Conservation (phyloP, 164 flowering plant genomes). For the Euptelea pleiosperma region DNA sequence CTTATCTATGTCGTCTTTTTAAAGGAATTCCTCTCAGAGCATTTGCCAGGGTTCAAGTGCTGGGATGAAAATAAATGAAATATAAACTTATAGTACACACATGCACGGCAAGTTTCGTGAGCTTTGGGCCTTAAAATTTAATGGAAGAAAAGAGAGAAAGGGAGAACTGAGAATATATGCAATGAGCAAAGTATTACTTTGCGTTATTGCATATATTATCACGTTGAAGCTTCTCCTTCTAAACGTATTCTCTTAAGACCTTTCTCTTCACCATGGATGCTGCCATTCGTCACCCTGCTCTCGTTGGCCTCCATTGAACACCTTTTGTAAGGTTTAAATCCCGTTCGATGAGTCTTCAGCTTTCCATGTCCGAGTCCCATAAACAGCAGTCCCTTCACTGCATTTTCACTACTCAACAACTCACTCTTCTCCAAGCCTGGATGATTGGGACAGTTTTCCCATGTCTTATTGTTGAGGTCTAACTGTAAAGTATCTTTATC, state of each 20-base stretch:
- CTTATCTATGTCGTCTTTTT: not conserved
- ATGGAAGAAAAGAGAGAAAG: constrained; percentile 11
- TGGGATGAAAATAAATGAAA: constrained; percentile 13
- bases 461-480: constrained; percentile 44
- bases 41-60: constrained; percentile 1
- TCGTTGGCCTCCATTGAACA: constrained; percentile 81
- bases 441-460: constrained; percentile 21
- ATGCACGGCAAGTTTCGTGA: constrained; percentile 40
- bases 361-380: constrained; percentile 50
- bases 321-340: constrained; percentile 95
- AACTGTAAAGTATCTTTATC: constrained; percentile 21
- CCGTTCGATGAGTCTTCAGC: constrained; percentile 53
- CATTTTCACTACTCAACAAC: constrained; percentile 8
- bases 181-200: constrained; percentile 26
- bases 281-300: constrained; percentile 26
- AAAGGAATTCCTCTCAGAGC: not conserved
- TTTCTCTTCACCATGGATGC: constrained; percentile 54
- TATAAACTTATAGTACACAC: constrained; percentile 27
- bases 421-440: constrained; percentile 22
- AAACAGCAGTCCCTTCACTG: constrained; percentile 31
- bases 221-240: constrained; percentile 57
- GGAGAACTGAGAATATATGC: constrained; percentile 20
- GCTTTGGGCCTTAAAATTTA: constrained; percentile 21
- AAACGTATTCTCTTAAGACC: constrained; percentile 70
- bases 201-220: constrained; percentile 29